Percentiles rank a stretch among this genome's conserved stretches.
phyloP scores from a whole-genome alignment of 139 green algal species.

The Chlorella vulgaris region DNA sequence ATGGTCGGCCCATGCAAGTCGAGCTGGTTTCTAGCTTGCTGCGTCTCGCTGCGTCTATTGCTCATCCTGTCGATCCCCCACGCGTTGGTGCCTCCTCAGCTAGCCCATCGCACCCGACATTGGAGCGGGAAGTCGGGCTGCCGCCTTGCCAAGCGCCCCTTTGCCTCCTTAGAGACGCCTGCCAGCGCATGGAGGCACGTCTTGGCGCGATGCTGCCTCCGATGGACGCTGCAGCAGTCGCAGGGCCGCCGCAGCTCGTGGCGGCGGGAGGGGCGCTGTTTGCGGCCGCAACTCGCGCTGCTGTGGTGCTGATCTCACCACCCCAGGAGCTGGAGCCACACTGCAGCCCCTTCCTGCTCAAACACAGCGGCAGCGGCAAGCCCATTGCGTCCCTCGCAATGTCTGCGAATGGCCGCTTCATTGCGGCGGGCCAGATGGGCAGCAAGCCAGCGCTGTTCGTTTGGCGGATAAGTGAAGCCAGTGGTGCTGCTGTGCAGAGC shows the following conservation, averaged over 20 bases:
- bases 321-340: too few species aligned
- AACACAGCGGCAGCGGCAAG: neutral
- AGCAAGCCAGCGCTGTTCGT: slow-evolving; percentile 7
- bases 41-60: too few species aligned
- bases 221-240: neutral
- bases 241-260: neutral
- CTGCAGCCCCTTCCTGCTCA: neutral
- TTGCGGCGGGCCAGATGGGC: neutral
- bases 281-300: neutral
- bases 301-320: neutral
- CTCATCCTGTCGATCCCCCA: too few species aligned
- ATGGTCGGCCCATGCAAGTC: too few species aligned
- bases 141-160: too few species aligned
- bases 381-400: neutral
- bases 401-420: neutral
- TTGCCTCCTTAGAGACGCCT: neutral
- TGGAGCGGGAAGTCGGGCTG: too few species aligned
- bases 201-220: neutral
- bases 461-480: neutral
- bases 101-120: too few species aligned
- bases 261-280: neutral
- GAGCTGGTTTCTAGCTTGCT: too few species aligned
- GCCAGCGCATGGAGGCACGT: neutral
- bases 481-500: neutral
- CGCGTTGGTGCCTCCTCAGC: too few species aligned